A percentile compares a stretch with the other conserved stretches of the same genome.
phyloP scores from a whole-genome alignment of 2,329 filamentous ascomycete species.

The Scleromitrula shiraiana region DNA sequence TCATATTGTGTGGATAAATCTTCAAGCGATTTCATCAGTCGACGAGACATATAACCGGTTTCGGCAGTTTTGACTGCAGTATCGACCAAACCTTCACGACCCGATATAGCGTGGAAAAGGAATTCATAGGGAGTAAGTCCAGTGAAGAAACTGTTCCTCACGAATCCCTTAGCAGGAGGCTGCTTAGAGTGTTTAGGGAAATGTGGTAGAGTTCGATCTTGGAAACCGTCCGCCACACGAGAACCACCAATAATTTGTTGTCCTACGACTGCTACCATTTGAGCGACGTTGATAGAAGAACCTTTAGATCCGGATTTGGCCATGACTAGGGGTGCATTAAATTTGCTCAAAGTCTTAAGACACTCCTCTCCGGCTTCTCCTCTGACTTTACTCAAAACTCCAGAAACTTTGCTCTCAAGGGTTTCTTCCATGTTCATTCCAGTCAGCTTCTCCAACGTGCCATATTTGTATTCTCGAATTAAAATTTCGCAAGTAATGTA shows the following conservation, averaged over 20 bases:
- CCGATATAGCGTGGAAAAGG: conserved; percentile 96
- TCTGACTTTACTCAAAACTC: conserved; percentile 85
- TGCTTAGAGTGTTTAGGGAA: conserved; percentile 90
- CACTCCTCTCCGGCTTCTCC: conserved; percentile 86
- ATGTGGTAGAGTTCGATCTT: conserved; percentile 88
- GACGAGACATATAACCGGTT: conserved; percentile 97
- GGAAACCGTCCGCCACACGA: conserved; percentile 92
- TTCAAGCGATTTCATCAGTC: conserved; percentile 95
- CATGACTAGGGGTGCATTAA: conserved; percentile 94
- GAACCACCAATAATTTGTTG: conserved; percentile 95
- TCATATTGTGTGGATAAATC: conserved; percentile 93
- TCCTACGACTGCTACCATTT: conserved; percentile 96
- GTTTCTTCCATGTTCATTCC: conserved; percentile 90
- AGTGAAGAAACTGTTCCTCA: conserved; percentile 94
- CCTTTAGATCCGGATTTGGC: conserved; percentile 95
- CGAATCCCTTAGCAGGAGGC: conserved; percentile 93
- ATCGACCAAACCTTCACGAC: conserved; percentile 96
- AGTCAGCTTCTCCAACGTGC: conserved; percentile 75
- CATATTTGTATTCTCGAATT: conserved; percentile 71
- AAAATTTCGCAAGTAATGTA: conserved; percentile 77
- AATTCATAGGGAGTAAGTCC: conserved; percentile 88
- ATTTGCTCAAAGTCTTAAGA: conserved; percentile 79
- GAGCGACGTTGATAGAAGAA: conserved; percentile 94
- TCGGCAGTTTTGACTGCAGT: conserved; percentile 98
- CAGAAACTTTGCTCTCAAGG: conserved; percentile 82